Evolutionary conservation across 495 filamentous ascomycete genomes (phyloP), one percentile per base, ranked within the genome.

Genomic region (Entonaema liquescens): DNA sequence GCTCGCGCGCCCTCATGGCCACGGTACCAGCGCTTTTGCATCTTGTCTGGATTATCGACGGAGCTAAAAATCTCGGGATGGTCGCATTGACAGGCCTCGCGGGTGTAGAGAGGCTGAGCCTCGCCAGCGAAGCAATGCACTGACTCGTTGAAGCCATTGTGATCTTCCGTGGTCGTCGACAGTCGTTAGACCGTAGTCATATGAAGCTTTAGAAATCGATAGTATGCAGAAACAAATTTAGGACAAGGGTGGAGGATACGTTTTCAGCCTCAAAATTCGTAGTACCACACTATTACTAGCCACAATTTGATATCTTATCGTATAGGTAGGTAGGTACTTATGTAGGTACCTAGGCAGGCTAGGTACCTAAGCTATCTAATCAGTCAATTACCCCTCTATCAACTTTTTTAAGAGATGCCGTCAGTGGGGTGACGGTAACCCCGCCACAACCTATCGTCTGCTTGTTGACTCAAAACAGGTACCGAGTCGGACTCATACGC

Each of bases 71-170:
- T 44, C 74, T 79, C 12, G 82, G 82, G 70, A 84, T 79, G 67
- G 78, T 77, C 49, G 74, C 47, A 33, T 72, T 67, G 7, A 73
- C 61, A 47, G 82, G 76, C 57, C 82, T 77, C 31, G 64, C 26
- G 26, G 79, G 54, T 13, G 79, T 47, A 21, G 79, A 76, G 5
- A 84, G 76, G 58, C 74, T 90, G 25, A 88, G 79, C 66, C 80
- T 90, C 79, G 89, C 89, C 74, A 87, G 79, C 11, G 86, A 88
- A 74, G 88, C 85, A 68, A 91, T 82, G 75, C 88, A 90, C 65
- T 80, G 76, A 65, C 74, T 79, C 64, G 79, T 75, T 38, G 83
- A 77, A 40, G 79, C 79, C 83, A 85, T 85, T 35, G 69, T 53
- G 26, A 54, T 42, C n/a, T 40, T 42, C 17, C 13, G 31, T 72